Percentiles rank a stretch among this genome's conserved stretches.
Evolutionary conservation across 1,139 yeast species (phyloP).

Genomic region (Debaryomyces subglobosus): DNA sequence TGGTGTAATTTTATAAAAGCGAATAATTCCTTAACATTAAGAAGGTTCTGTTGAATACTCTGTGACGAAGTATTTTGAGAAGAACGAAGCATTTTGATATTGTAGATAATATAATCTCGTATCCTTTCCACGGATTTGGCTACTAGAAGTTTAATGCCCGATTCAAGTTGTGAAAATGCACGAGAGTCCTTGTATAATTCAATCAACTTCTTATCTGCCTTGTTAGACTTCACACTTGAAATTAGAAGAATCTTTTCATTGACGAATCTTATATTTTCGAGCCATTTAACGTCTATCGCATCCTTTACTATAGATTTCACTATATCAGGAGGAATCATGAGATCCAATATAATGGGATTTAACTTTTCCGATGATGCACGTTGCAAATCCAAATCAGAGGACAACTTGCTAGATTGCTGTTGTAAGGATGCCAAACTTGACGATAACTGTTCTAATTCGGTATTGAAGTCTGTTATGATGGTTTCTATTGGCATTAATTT

Average conservation of each 20-base stretch:
- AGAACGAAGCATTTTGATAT: constrained; percentile 66
- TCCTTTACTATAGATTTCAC: constrained; percentile 53
- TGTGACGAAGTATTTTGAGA: constrained; percentile 58
- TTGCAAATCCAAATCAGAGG: constrained; percentile 50
- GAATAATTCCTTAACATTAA: constrained; percentile 62
- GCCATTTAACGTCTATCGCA: constrained; percentile 55
- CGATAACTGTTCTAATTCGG: constrained; percentile 60
- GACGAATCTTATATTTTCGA: constrained; percentile 59
- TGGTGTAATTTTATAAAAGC: constrained; percentile 59
- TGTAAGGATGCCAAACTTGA: constrained; percentile 62
- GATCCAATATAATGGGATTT: constrained; percentile 72
- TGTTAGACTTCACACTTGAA: constrained; percentile 29
- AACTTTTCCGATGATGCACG: constrained; percentile 58
- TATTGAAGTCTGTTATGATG: constrained; percentile 56
- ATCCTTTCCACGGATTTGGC: constrained; percentile 70
- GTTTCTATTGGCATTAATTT: constrained; percentile 38
- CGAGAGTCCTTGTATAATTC: constrained; percentile 30
- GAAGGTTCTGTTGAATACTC: constrained; percentile 66
- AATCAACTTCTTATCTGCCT: constrained; percentile 12
- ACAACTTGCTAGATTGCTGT: constrained; percentile 43
- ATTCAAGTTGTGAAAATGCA: constrained; percentile 39
- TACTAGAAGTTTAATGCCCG: constrained; percentile 46
- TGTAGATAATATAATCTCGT: constrained; percentile 64
- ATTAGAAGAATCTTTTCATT: constrained; percentile 59
- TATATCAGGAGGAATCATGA: constrained; percentile 72